These are phyloP conservation scores for Sphaerulina musiva DNA, from an alignment of 2,329 filamentous ascomycete species.

Conservation along the genomic window DNA sequence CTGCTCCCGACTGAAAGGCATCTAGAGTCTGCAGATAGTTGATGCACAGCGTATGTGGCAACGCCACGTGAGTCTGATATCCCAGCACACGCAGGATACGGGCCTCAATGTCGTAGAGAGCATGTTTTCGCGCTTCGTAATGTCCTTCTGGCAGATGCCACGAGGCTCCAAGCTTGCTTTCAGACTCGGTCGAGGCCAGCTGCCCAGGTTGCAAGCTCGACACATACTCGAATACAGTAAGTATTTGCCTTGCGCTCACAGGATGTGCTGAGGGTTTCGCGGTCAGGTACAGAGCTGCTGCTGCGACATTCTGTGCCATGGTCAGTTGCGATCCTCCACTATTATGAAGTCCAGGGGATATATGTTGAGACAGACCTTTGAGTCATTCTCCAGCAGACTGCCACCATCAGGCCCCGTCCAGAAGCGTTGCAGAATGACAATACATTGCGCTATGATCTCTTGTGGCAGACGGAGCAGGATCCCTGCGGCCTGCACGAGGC, in stretches of 20 bases:
- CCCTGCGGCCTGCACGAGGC: slow-evolving; percentile 70
- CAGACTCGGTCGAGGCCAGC: slow-evolving; percentile 26
- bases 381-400: slow-evolving; percentile 45
- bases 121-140: slow-evolving; percentile 59
- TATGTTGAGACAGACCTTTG: slow-evolving; percentile 40
- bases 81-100: slow-evolving; percentile 67
- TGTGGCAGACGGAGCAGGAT: slow-evolving; percentile 78
- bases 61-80: slow-evolving; percentile 76
- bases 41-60: slow-evolving; percentile 79
- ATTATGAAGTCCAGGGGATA: not conserved
- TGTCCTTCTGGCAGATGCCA: slow-evolving; percentile 63
- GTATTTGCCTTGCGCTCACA: slow-evolving; percentile 68
- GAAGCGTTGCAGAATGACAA: slow-evolving; percentile 73
- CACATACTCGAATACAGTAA: slow-evolving; percentile 81
- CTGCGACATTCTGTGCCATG: slow-evolving; percentile 63
- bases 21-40: slow-evolving; percentile 90
- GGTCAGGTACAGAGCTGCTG: slow-evolving; percentile 71
- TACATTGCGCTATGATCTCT: slow-evolving; percentile 76
- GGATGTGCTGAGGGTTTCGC: slow-evolving; percentile 76
- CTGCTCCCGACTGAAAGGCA: slow-evolving; percentile 45
- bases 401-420: slow-evolving; percentile 58
- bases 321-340: slow-evolving; percentile 7
- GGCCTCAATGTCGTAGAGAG: slow-evolving; percentile 68
- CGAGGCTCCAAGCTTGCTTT: slow-evolving; percentile 9
- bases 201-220: slow-evolving; percentile 55